Base-by-base conservation (phyloP, 768 basidiomycete species). In the Mycena maculata region DNA sequence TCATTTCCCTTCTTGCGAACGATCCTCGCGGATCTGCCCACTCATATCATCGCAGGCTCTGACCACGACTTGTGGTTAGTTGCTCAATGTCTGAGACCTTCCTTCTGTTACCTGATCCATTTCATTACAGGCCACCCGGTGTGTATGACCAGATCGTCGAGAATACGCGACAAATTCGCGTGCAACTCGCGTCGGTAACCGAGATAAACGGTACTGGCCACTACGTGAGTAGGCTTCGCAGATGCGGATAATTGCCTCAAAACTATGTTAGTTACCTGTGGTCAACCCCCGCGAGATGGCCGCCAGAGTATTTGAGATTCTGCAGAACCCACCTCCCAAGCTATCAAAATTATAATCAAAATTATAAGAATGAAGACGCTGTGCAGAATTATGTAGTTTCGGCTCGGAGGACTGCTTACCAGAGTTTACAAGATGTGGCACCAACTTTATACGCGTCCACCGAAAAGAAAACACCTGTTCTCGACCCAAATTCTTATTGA, bases 1-100 rank as follows among this genome's bases (percentile, higher is more conserved):
- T 56, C 70, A 27, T 20, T 31, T 7, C 31, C 47, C 10, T 68
- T 57, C 41, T 42, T 68, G 23, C 61, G 60, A 7, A 64, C 62
- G 9, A 38, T 71, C 20, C 53, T 68, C 10, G 42, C 28, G 20
- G 20, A 44, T 44, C 53, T 69, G 20, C 71, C 71, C 12, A 69
- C 64, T 10, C 67, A 71, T 47, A 6, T 63, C 11, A 48, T 69
- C 23, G 20, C 31, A 8, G 71, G 60, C 15, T 41, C 57, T 25
- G 42, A 22, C 12, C 22, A 25, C 3, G 60, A 63, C 22, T 23
- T 69, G 4, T 63, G 68, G 71, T 69, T n/a, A 3, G 57, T 20
- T 27, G 3, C 22, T 5, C 2, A 36, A 6, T 15, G 4, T 28
- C 28, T 22, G 4, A 23, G 36, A 27, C 13, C 13, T 16, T 18